A percentile compares a stretch with the other conserved stretches of the same genome.
phyloP scores from a whole-genome alignment of 1,284 basidiomycete genomes.

The Termitomyces sp. region DNA sequence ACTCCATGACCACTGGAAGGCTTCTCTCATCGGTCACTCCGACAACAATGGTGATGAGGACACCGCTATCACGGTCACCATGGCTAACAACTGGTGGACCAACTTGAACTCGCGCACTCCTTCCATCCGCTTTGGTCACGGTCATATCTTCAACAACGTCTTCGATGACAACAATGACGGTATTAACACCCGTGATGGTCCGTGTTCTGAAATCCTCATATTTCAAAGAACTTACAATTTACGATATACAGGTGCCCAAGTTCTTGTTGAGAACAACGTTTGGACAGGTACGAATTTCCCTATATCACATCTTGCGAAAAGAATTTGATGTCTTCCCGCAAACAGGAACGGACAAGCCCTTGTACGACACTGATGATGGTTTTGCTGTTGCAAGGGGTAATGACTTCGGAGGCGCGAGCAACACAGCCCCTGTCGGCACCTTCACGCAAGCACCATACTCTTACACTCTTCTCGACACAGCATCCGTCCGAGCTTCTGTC shows the following conservation, averaged over 20 bases:
- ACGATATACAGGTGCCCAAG: constrained; percentile 31
- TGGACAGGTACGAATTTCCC: constrained; percentile 28
- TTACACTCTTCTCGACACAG: constrained; percentile 28
- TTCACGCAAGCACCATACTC: constrained; percentile 36
- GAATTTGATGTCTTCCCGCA: background rate
- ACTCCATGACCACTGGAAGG: constrained; percentile 41
- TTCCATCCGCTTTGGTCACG: constrained; percentile 40
- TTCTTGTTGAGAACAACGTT: constrained; percentile 45
- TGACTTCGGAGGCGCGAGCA: constrained; percentile 29
- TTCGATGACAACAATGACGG: constrained; percentile 42
- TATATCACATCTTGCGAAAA: background rate
- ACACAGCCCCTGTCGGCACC: constrained; percentile 33
- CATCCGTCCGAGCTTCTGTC: constrained; percentile 29
- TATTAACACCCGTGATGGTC: constrained; percentile 46
- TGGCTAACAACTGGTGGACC: constrained; percentile 36
- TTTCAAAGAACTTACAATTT: constrained; percentile 1
- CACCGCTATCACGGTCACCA: constrained; percentile 32
- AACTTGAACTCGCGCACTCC: constrained; percentile 37
- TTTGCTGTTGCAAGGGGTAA: constrained; percentile 36
- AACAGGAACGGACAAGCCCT: constrained; percentile 31
- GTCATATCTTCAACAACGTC: constrained; percentile 45
- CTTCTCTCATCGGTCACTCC: constrained; percentile 39
- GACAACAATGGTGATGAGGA: constrained; percentile 36
- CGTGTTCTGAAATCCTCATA: constrained; percentile 7
- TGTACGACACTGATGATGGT: constrained; percentile 40